Conservation (phyloP, 495 filamentous ascomycete species). For the Neurospora sp. region DNA sequence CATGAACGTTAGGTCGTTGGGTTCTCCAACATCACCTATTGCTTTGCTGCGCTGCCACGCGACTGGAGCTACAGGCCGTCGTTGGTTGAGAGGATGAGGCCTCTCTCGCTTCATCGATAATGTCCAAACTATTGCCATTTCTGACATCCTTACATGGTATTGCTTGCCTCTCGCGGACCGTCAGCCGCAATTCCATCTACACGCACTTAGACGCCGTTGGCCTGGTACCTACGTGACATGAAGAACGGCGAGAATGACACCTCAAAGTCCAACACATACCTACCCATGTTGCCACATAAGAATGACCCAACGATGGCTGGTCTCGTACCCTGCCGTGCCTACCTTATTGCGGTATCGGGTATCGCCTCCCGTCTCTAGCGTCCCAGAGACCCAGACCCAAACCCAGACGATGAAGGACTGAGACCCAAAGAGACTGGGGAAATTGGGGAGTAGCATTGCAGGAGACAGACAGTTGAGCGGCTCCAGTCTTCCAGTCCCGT, state of each 20-base stretch:
- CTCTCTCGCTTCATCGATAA: background rate
- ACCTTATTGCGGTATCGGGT: background rate
- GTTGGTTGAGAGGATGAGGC: background rate
- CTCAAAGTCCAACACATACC: background rate
- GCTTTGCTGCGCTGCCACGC: background rate
- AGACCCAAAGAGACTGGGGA: background rate
- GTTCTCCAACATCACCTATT: background rate
- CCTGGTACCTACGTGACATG: background rate
- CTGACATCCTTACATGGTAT: background rate
- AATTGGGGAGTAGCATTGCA: background rate
- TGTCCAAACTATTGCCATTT: background rate
- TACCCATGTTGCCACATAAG: background rate
- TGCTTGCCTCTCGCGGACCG: background rate
- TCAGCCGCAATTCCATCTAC: background rate
- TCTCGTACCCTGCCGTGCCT: no score
- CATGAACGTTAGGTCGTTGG: background rate
- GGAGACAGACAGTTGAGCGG: background rate
- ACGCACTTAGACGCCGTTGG: background rate
- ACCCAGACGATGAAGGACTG: background rate
- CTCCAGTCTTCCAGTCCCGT: background rate
- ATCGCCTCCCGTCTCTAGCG: background rate
- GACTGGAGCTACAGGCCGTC: background rate
- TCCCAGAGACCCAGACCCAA: background rate
- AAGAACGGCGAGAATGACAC: background rate
- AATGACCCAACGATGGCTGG: background rate